Evolutionary conservation across 495 filamentous ascomycete genomes (phyloP).

Genomic region (Aspergillus haitiensis): DNA sequence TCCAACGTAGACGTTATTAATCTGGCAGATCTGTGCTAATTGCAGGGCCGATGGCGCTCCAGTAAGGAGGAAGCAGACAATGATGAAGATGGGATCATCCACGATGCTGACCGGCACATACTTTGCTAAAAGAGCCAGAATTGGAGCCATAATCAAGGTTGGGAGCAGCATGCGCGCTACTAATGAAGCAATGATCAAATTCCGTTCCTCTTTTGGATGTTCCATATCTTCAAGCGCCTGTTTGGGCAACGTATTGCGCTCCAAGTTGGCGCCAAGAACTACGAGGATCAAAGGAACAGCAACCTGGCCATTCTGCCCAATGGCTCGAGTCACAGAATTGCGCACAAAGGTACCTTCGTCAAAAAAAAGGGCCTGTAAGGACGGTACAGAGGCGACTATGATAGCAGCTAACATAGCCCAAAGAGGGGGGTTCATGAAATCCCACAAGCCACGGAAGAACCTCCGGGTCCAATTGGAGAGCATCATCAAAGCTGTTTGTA

Average conservation of each 20-base stretch:
- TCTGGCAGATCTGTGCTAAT: conserved; percentile 96
- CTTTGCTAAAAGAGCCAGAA: conserved; percentile 87
- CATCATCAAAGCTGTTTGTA: conserved; percentile 55
- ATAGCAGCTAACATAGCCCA: conserved; percentile 95
- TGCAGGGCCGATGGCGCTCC: conserved; percentile 94
- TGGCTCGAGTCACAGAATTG: conserved; percentile 88
- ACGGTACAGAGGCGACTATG: conserved; percentile 85
- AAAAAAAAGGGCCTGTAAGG: conserved; percentile 83
- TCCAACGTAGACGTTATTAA: conserved; percentile 91
- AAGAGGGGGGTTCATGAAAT: conserved; percentile 97
- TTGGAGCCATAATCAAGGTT: conserved; percentile 88
- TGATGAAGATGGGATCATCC: conserved; percentile 95
- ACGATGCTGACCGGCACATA: conserved; percentile 91
- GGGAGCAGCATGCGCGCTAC: conserved; percentile 91
- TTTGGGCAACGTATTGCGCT: conserved; percentile 65
- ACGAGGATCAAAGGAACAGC: conserved; percentile 95
- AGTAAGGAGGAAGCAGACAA: conserved; percentile 94
- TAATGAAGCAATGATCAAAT: conserved; percentile 80
- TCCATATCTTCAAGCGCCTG: conserved; percentile 55
- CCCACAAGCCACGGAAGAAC: conserved; percentile 70
- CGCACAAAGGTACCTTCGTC: conserved; percentile 83
- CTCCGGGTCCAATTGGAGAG: conserved; percentile 42
- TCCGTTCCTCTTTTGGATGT: conserved; percentile 67
- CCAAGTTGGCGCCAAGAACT: conserved; percentile 93
- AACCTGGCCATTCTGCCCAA: conserved; percentile 81